phyloP scores from a whole-genome alignment of 805 yeast genomes.

The Blastobotrys americana region DNA sequence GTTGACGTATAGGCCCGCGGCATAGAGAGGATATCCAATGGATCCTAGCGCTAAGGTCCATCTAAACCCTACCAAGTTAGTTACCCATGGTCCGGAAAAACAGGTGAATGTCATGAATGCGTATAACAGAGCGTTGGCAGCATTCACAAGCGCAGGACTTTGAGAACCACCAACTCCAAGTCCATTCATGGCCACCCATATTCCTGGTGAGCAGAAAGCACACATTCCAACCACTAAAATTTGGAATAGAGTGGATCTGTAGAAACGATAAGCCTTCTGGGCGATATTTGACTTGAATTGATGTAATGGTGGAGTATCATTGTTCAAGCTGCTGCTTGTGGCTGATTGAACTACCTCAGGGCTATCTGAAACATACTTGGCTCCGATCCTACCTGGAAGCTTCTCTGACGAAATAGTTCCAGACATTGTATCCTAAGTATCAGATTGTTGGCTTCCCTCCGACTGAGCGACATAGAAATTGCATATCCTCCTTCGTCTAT shows the following conservation, averaged over 20 bases:
- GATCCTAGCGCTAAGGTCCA: constrained; percentile 16
- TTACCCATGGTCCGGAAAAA: constrained; percentile 13
- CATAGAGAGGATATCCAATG: constrained; percentile 21
- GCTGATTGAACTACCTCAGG: no score
- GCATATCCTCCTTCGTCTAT: no score
- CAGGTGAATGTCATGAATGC: constrained; percentile 18
- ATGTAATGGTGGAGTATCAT: no score
- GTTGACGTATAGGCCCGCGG: constrained; percentile 22
- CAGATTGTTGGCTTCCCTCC: no score
- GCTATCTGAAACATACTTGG: no score
- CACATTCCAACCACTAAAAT: constrained; percentile 17
- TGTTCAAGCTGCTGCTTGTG: no score
- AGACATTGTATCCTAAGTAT: no score
- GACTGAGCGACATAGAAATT: no score
- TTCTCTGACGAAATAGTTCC: no score
- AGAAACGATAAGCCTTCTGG: no score
- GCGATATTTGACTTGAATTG: no score
- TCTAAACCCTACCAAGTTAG: constrained; percentile 15
- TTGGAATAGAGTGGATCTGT: constrained; percentile 16
- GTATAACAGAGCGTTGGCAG: constrained; percentile 19
- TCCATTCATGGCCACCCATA: constrained; percentile 22
- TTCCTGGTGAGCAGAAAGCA: constrained; percentile 22
- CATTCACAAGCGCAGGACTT: constrained; percentile 19
- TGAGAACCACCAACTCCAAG: constrained; percentile 21
- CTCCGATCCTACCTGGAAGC: no score